phyloP scores from a whole-genome alignment of 2,329 filamentous ascomycete genomes.

The Fusarium dimerum region DNA sequence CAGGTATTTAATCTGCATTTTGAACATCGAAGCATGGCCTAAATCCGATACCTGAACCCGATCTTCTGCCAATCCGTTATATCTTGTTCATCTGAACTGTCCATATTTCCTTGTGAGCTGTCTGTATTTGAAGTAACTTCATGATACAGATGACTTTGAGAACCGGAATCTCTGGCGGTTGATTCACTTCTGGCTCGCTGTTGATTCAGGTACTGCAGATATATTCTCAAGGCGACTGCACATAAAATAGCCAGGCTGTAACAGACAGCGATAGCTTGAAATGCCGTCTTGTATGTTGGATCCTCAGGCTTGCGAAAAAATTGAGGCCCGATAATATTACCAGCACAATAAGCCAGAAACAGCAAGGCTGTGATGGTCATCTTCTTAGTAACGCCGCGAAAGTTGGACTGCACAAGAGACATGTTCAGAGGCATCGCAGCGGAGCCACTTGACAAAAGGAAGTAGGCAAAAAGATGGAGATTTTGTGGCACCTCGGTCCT shows the following conservation, averaged over 20 bases:
- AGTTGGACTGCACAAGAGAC: slow-evolving; percentile 57
- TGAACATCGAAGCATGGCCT: not conserved
- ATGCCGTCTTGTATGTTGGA: slow-evolving; percentile 54
- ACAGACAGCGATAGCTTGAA: slow-evolving; percentile 57
- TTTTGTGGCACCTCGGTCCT: slow-evolving; percentile 42
- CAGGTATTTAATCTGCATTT: too few relatives aligned
- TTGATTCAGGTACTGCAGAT: slow-evolving; percentile 48
- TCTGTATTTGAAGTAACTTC: slow-evolving; percentile 41
- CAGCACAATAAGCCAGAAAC: slow-evolving; percentile 56
- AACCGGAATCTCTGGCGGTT: slow-evolving; percentile 44
- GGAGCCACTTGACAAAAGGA: slow-evolving; percentile 55
- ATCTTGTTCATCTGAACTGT: slow-evolving; percentile 52
- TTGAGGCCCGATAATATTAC: slow-evolving; percentile 58
- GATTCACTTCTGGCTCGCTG: slow-evolving; percentile 45
- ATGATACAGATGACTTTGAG: slow-evolving; percentile 12
- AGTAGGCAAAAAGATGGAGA: slow-evolving; percentile 58
- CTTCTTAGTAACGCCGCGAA: slow-evolving; percentile 60
- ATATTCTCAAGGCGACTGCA: slow-evolving; percentile 45
- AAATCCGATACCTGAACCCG: slow-evolving; percentile 60
- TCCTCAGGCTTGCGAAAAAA: slow-evolving; percentile 53
- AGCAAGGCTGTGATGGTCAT: slow-evolving; percentile 59
- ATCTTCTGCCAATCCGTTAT: slow-evolving; percentile 60
- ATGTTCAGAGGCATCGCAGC: slow-evolving; percentile 56
- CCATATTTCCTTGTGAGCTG: slow-evolving; percentile 29
- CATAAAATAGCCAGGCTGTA: slow-evolving; percentile 52